Percentiles rank a stretch among this genome's conserved stretches.
Conservation (phyloP, 257 asterid genomes). For the Forsythia viridissima region DNA sequence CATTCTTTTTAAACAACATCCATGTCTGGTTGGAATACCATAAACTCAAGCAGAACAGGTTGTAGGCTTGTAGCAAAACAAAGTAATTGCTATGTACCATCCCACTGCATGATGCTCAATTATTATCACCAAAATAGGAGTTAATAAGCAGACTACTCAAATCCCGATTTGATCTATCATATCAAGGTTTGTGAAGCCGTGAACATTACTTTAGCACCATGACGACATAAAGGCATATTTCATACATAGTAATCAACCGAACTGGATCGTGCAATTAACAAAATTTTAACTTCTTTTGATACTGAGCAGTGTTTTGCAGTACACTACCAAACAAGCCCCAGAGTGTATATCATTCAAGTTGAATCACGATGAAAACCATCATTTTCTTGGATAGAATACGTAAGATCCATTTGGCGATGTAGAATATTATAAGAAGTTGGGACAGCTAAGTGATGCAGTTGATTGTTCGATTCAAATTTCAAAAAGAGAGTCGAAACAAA, state of each 20-base stretch:
- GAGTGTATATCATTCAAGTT: no score
- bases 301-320: not conserved
- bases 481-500: not conserved
- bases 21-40: not conserved
- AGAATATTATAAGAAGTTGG: not conserved
- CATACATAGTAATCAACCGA: no score
- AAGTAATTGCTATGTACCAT: not conserved
- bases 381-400: not conserved
- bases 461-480: not conserved
- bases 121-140: no score
- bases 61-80: not conserved
- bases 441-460: not conserved
- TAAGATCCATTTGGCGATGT: not conserved
- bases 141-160: no score
- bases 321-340: not conserved
- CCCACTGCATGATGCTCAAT: no score
- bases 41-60: not conserved
- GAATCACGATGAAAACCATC: not conserved
- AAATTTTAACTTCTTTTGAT: no score
- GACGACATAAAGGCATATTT: no score
- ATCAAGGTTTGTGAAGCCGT: no score
- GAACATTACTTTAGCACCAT: no score
- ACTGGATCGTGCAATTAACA: no score
- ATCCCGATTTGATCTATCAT: no score
- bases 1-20: not conserved